Base-by-base conservation (phyloP, 1,139 yeast species). In the Saccharomycopsis phalli region DNA sequence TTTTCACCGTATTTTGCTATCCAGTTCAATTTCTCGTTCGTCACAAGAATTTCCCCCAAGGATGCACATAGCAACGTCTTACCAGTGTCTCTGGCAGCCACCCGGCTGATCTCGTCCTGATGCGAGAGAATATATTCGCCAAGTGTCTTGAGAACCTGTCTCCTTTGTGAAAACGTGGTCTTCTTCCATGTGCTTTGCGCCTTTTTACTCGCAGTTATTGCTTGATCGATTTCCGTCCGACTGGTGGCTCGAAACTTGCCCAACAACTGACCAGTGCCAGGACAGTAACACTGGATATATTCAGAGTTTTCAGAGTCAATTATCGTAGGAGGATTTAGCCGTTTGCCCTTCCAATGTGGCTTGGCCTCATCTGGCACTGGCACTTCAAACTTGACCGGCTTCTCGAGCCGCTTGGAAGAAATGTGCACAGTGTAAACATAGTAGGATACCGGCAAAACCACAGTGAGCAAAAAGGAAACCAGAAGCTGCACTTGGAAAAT, bases 21-120 rank as follows among this genome's bases (percentile, higher is more conserved):
- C 98, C 98, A 91, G 51, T 80, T 78, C 52, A 88, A 63, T 59
- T 91, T 91, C 57, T 91, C 98, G 50, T 88, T 66, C 0, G 97
- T 88, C 8, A 87, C 97, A 74, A 91, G 71, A 31, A 81, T 78
- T 57, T 91, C 98, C 34, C 98, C 98, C 81, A 91, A 79, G 44
- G 91, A 80, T 2, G 98, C 97, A 63, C 91, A 97, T 34, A 91
- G 66, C 77, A 82, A 79, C 2, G 98, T 88, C 58, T 91, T 91
- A 27, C 98, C 98, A 22, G 95, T 81, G 56, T 91, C 98, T 51
- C 97, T 70, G 59, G 97, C 91, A 0, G 97, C 96, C 6, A 91
- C 81, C 38, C 94, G 68, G 3, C 95, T 95, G 37, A 91, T 74
- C 40, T 78, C 77, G 42, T 81, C 91, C 58, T 91, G 98, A 58